A percentile compares a stretch with the other conserved stretches of the same genome.
phyloP scores from a whole-genome alignment of 2,329 filamentous ascomycete species.

The Aspergillus sp. region DNA sequence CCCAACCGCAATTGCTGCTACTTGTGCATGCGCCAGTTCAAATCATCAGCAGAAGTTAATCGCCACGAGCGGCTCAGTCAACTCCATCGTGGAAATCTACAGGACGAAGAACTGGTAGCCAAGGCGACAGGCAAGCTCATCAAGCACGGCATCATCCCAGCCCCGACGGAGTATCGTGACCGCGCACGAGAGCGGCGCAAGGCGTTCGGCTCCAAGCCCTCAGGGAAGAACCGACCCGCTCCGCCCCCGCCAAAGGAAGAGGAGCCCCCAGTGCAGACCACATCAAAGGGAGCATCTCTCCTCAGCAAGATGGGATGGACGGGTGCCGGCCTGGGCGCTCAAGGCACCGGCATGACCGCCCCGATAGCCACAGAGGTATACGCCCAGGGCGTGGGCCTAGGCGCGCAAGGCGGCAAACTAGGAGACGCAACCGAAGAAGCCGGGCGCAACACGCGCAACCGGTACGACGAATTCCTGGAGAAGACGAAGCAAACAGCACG shows the following conservation, averaged over 20 bases:
- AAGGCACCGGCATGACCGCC: slow-evolving; percentile 51
- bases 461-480: slow-evolving; percentile 52
- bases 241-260: slow-evolving; percentile 34
- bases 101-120: slow-evolving; percentile 51
- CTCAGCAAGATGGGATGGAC: slow-evolving; percentile 56
- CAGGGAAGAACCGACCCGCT: slow-evolving; percentile 24
- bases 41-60: slow-evolving; percentile 56
- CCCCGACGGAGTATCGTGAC: slow-evolving; percentile 48
- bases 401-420: slow-evolving; percentile 52
- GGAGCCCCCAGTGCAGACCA: slow-evolving; percentile 30
- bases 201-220: slow-evolving; percentile 42
- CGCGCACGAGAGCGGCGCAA: slow-evolving; percentile 50
- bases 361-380: slow-evolving; percentile 53
- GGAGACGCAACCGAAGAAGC: slow-evolving; percentile 53
- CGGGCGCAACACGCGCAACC: slow-evolving; percentile 49
- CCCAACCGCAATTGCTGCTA: slow-evolving; percentile 60
- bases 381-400: slow-evolving; percentile 52
- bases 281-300: slow-evolving; percentile 54
- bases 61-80: slow-evolving; percentile 62
- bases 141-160: slow-evolving; percentile 44
- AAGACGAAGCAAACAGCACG: slow-evolving; percentile 50
- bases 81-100: slow-evolving; percentile 58
- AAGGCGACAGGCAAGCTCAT: slow-evolving; percentile 46
- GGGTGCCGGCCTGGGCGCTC: slow-evolving; percentile 51
- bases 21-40: slow-evolving; percentile 63